Percentiles rank a stretch among this genome's conserved stretches.
phyloP scores from a whole-genome alignment of 139 green algal species.

The Chlamydomonas eustigma region DNA sequence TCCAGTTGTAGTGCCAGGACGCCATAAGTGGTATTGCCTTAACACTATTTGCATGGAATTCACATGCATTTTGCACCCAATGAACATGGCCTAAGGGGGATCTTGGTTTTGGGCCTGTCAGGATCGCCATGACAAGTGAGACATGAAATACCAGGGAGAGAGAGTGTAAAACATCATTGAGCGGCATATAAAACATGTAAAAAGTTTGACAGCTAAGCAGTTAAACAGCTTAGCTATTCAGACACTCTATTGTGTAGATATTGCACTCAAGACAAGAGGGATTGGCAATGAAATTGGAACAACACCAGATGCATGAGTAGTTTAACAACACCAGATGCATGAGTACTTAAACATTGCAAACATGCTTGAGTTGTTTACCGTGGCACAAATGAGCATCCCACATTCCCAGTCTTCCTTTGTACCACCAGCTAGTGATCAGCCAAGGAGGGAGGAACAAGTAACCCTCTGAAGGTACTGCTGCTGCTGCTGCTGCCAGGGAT shows the following conservation, averaged over 20 bases:
- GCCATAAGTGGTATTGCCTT: neutral
- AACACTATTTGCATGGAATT: neutral
- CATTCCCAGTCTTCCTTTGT: neutral
- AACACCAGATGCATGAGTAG: too few relatives aligned
- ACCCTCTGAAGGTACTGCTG: neutral
- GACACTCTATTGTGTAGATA: too few relatives aligned
- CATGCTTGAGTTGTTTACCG: neutral
- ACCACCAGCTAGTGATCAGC: neutral
- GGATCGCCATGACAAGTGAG: too few relatives aligned
- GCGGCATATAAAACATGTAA: too few relatives aligned
- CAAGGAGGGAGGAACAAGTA: neutral
- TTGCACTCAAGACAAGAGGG: too few relatives aligned
- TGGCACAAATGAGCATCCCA: neutral
- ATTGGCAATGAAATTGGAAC: too few relatives aligned
- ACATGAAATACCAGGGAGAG: too few relatives aligned
- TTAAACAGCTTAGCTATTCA: too few relatives aligned
- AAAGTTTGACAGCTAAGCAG: too few relatives aligned
- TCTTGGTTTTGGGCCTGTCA: neutral
- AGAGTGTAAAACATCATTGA: too few relatives aligned
- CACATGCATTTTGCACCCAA: neutral
- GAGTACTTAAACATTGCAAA: too few relatives aligned
- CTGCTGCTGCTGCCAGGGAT: neutral
- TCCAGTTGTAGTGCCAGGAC: neutral
- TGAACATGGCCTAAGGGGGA: neutral
- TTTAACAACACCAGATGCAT: too few relatives aligned